Percentiles rank a stretch among this genome's conserved stretches.
Evolutionary conservation across 352 stramenopile species (phyloP).

Genomic region (Pythium grandisporangium): DNA sequence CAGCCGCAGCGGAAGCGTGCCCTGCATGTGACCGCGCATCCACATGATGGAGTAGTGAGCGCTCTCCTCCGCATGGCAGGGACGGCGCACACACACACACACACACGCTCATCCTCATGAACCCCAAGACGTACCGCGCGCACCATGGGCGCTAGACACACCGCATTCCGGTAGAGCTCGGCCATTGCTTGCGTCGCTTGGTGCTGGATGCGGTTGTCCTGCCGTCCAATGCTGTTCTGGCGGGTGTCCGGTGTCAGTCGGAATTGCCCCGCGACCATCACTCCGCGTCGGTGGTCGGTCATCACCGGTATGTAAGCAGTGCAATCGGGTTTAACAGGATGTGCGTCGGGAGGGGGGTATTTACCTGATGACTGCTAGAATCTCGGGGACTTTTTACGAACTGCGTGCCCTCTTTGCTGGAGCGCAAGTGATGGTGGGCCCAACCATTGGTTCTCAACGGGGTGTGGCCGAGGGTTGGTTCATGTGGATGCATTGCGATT

Average conservation of each 20-base stretch:
- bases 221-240: not conserved
- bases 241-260: not conserved
- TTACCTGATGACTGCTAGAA: constrained; percentile 1
- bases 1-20: constrained; percentile 87
- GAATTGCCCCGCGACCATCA: no score
- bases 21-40: constrained; percentile 21
- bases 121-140: constrained; percentile 61
- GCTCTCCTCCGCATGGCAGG: no score
- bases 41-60: not conserved
- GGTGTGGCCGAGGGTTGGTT: constrained; percentile 6
- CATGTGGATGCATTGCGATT: not conserved
- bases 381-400: constrained; percentile 3
- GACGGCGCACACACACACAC: constrained; percentile 3
- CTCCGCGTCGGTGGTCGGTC: not conserved
- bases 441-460: constrained; percentile 23
- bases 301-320: not conserved
- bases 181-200: no score
- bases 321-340: not conserved
- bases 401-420: not conserved
- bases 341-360: constrained; percentile 1
- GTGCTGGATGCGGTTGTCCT: not conserved
- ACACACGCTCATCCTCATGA: not conserved
- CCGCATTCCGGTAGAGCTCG: constrained; percentile 62
- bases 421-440: constrained; percentile 2
- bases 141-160: constrained; percentile 92